Percentiles rank a stretch among this genome's conserved stretches.
These are phyloP conservation scores for Rosa persica DNA, from an alignment of 306 rosid species.

Conservation along the genomic window DNA sequence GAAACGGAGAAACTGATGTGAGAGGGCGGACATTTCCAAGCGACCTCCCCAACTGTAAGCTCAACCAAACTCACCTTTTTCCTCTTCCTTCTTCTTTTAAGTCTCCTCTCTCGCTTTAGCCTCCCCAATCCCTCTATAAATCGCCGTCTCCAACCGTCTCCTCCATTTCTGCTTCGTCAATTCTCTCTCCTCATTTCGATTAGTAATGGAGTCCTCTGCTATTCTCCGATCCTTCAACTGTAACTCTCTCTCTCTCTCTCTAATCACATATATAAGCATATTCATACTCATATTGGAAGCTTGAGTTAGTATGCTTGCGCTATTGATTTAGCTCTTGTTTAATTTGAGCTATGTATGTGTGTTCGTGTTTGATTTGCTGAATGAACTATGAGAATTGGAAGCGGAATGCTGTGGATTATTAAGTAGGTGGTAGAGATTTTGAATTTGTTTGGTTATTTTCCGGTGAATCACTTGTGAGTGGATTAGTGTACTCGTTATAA, in stretches of 20 bases:
- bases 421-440: neutral
- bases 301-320: neutral
- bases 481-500: neutral
- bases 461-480: neutral
- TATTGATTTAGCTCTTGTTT: neutral
- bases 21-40: constrained; percentile 70
- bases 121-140: constrained; percentile 21
- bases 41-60: constrained; percentile 27
- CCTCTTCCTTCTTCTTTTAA: neutral
- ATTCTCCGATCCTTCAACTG: constrained; percentile 70
- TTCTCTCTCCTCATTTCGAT: constrained; percentile 18
- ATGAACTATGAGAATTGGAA: neutral
- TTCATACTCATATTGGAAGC: neutral
- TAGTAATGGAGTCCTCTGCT: constrained; percentile 69
- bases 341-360: neutral
- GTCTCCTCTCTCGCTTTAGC: constrained; percentile 27
- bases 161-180: constrained; percentile 20
- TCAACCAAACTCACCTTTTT: constrained; percentile 11
- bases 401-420: neutral
- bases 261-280: neutral
- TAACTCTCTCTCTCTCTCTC: constrained; percentile 41
- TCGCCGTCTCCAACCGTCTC: constrained; percentile 1
- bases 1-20: constrained; percentile 56
- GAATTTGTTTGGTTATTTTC: neutral
- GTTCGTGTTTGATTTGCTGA: constrained; percentile 5